Evolutionary conservation across 345 rosid species (phyloP), one percentile per base, ranked within the genome.

Genomic region (Physaria fendleri): DNA sequence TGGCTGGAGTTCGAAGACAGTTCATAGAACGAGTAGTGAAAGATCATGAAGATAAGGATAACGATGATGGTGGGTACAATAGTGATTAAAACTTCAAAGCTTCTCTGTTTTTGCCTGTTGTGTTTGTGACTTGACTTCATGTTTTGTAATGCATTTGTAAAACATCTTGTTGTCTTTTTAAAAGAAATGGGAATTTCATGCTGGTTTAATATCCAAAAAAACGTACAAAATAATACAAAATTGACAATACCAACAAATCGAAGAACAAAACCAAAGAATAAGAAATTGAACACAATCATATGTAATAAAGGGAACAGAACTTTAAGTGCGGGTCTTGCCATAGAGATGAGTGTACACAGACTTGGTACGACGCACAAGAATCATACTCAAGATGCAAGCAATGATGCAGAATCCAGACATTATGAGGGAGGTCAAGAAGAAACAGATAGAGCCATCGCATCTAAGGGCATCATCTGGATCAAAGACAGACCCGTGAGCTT

Each of bases 311-410:
- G 16, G 5, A 30, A 50, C 30, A 58, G 23, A 67, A 18, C 48
- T 77, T 77, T 71, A 79, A 53, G 76, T 27, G 30, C 62, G 77
- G 45, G 79, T 45, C 65, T 81, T 83, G 51, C 99, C 99, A 44
- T 94, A 94, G 60, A 94, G 88, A 72, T 85, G n/a, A 51, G 76
- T 54, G 29, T 94, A 90, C 44, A 90, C 96, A 2, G 72, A 15
- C 82, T 82, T 87, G n/a, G 99, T 94, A 47, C 95, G 85, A 51
- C 56, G 56, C 33, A 90, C 99, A n/a, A 90, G 96, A 71, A 87
- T 77, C 96, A 87, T 46, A 83, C 96, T 94, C 45, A 90, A 74
- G 62, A 72, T 12, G 32, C 68, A 75, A 1, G 96, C 99, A 3
- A 90, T 17, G 27, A 90, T 8, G 77, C 96, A 94, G 66, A 90